These are phyloP conservation scores for Fusarium xyrophilum DNA, from an alignment of 2,329 filamentous ascomycete species.

Conservation along the genomic window DNA sequence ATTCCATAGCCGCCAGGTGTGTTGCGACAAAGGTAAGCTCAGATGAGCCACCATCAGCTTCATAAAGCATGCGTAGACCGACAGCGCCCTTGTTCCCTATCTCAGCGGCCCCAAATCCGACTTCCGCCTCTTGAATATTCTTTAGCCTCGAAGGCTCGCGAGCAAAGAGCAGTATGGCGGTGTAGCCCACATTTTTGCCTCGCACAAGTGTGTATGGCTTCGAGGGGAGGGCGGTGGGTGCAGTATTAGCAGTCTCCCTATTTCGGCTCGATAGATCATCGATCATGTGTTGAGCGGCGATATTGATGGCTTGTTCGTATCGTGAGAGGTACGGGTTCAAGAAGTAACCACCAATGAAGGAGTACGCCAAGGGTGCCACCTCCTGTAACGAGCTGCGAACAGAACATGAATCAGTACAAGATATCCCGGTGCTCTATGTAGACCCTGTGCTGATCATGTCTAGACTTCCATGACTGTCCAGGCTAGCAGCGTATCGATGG, in stretches of 20 bases:
- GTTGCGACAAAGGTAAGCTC: slow-evolving; percentile 86
- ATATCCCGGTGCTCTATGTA: slow-evolving; percentile 9
- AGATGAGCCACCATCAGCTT: slow-evolving; percentile 49
- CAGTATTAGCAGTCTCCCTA: slow-evolving; percentile 3
- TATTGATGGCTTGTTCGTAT: slow-evolving; percentile 74
- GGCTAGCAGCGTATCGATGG: slow-evolving; percentile 1
- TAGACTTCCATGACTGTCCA: slow-evolving; percentile 16
- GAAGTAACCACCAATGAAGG: slow-evolving; percentile 85
- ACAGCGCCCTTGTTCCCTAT: slow-evolving; percentile 98
- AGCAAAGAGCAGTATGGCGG: slow-evolving; percentile 84
- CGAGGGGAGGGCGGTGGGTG: slow-evolving; percentile 33
- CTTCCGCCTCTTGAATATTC: slow-evolving; percentile 76
- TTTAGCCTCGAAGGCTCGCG: slow-evolving; percentile 66
- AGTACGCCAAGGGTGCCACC: slow-evolving; percentile 81
- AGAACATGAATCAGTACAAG: slow-evolving; percentile 36
- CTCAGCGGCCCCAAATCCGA: slow-evolving; percentile 82
- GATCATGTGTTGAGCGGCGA: slow-evolving; percentile 54
- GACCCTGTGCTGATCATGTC: neutral
- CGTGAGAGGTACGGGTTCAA: slow-evolving; percentile 77
- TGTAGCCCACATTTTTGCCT: slow-evolving; percentile 84
- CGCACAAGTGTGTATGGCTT: slow-evolving; percentile 72
- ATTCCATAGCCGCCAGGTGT: slow-evolving; percentile 89
- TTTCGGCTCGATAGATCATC: slow-evolving; percentile 14
- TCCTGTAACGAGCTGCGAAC: slow-evolving; percentile 79
- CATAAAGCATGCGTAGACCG: slow-evolving; percentile 73